Percentiles rank a stretch among this genome's conserved stretches.
Conservation (phyloP, 139 green algal species). For the Closterium sp. region DNA sequence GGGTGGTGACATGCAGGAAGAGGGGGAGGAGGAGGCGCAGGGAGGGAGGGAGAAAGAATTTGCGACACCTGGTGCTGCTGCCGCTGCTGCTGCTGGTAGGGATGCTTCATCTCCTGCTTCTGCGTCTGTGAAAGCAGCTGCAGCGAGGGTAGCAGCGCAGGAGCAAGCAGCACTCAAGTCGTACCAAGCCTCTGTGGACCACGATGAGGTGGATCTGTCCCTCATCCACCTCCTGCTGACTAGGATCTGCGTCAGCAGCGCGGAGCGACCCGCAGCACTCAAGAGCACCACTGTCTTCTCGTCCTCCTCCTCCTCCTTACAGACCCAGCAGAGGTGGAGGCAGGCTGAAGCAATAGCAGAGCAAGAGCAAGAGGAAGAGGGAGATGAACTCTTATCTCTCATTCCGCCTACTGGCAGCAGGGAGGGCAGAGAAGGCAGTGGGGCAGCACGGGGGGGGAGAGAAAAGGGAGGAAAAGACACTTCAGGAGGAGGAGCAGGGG, state of each 20-base stretch:
- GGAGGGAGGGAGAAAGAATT: not conserved
- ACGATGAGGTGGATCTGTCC: slow-evolving; percentile 73
- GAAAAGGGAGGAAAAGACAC: slow-evolving; percentile 11
- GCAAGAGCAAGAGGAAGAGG: not conserved
- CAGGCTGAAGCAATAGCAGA: not conserved
- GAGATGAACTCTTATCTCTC: not conserved
- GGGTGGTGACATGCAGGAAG: not conserved
- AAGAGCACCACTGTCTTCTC: not conserved
- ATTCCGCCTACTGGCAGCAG: not conserved
- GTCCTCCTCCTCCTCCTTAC: not conserved
- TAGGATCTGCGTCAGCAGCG: slow-evolving; percentile 55
- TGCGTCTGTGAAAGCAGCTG: not conserved
- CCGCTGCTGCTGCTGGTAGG: not conserved
- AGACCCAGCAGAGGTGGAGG: not conserved
- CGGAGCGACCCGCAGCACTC: not conserved
- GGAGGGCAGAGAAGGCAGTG: not conserved
- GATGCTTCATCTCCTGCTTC: not conserved
- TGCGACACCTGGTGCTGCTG: not conserved
- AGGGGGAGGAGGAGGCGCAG: slow-evolving; percentile 9
- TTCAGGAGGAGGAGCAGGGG: no score
- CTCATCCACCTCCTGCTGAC: slow-evolving; percentile 77
- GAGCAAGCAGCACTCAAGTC: slow-evolving; percentile 15
- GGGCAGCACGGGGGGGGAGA: slow-evolving; percentile 9
- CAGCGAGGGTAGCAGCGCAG: not conserved
- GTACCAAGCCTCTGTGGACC: slow-evolving; percentile 51